A percentile compares a stretch with the other conserved stretches of the same genome.
phyloP scores from a whole-genome alignment of 176 grass and related monocot species.

The Zea mays region Zm-B73-REFERENCE-NAM-5.0 NC_050100.1:214823501-214824000 shows the following conservation, averaged over 20 bases:
- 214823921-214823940: neutral
- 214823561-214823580: neutral
- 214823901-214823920: neutral
- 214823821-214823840: conserved; percentile 26
- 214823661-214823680: too few species aligned
- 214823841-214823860: conserved; percentile 32
- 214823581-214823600: neutral
- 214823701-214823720: neutral
- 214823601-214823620: too few species aligned
- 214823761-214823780: conserved; percentile 23
- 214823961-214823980: neutral
- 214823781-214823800: conserved; percentile 35
- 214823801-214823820: conserved; percentile 27
- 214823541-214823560: neutral
- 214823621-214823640: too few species aligned
- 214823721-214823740: neutral
- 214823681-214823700: too few species aligned
- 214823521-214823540: neutral
- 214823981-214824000: conserved; percentile 13
- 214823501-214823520: neutral
- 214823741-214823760: neutral
- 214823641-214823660: too few species aligned
- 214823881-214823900: neutral
- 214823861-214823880: conserved; percentile 32
- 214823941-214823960: neutral